A percentile compares a stretch with the other conserved stretches of the same genome.
These are phyloP conservation scores for Vanrija sp. DNA, from an alignment of 1,284 basidiomycete genomes.

Conservation along the genomic window DNA sequence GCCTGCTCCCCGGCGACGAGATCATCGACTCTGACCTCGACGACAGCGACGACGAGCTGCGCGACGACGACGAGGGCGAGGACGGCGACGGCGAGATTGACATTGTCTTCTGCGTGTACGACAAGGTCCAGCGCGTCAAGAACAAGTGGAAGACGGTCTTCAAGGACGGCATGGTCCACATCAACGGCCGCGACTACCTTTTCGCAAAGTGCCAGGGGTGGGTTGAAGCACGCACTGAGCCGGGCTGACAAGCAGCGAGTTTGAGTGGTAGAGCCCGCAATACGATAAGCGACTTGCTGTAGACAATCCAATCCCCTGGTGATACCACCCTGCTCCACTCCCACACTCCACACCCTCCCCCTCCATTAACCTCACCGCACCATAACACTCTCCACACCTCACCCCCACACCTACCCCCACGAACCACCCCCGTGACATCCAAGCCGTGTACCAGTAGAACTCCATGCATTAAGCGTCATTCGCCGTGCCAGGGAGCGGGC, in stretches of 20 bases:
- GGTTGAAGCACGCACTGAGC: conserved; percentile 11
- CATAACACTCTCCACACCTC: no score
- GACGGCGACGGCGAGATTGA: conserved; percentile 60
- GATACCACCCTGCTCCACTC: no score
- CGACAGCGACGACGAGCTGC: conserved; percentile 72
- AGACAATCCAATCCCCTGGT: no score
- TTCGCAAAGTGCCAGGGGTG: conserved; percentile 81
- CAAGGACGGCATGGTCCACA: conserved; percentile 96
- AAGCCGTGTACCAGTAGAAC: conserved; percentile 14
- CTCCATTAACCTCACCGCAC: no score
- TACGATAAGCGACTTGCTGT: not conserved
- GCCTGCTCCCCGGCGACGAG: conserved; percentile 57
- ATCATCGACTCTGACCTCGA: conserved; percentile 95
- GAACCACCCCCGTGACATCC: not conserved
- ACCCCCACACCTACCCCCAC: not conserved
- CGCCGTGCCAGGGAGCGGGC: no score
- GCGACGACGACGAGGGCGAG: conserved; percentile 50
- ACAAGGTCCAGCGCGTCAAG: conserved; percentile 97
- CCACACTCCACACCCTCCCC: no score
- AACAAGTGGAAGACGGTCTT: conserved; percentile 99
- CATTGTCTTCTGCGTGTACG: conserved; percentile 97
- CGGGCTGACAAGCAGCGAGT: conserved; percentile 25
- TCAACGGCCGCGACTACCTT: conserved; percentile 95
- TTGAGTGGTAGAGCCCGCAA: conserved; percentile 27
- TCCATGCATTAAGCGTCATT: conserved; percentile 10